These are phyloP conservation scores for Pseudogymnoascus sp. DNA, from an alignment of 2,329 filamentous ascomycete species.

Conservation along the genomic window DNA sequence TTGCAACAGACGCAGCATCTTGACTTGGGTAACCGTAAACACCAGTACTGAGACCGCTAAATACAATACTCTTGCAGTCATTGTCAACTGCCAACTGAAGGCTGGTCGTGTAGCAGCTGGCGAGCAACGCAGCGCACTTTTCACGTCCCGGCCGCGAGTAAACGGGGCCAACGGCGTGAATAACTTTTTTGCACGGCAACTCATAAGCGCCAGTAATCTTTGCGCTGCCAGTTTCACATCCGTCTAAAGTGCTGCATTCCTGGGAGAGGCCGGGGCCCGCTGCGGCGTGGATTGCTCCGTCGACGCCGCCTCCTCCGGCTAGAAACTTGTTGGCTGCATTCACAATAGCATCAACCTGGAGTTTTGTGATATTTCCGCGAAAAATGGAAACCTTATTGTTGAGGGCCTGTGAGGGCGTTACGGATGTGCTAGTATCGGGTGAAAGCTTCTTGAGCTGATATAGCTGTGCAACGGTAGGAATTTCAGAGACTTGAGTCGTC, in stretches of 20 bases:
- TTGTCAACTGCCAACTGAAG: constrained; percentile 65
- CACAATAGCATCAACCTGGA: constrained; percentile 75
- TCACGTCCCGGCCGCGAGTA: constrained; percentile 44
- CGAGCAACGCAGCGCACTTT: constrained; percentile 41
- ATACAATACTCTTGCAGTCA: constrained; percentile 65
- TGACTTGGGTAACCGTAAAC: constrained; percentile 77
- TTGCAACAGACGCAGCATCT: constrained; percentile 66
- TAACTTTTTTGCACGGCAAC: constrained; percentile 70
- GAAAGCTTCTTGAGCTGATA: constrained; percentile 25
- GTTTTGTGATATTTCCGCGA: constrained; percentile 71
- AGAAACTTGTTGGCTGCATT: constrained; percentile 82
- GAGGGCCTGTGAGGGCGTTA: constrained; percentile 34
- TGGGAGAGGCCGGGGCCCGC: constrained; percentile 61
- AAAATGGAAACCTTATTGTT: constrained; percentile 67
- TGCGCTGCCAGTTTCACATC: constrained; percentile 70
- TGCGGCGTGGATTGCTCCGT: constrained; percentile 77
- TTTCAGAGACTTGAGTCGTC: constrained; percentile 22
- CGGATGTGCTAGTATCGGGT: neutral
- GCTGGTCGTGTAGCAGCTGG: constrained; percentile 61
- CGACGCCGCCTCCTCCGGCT: constrained; percentile 82
- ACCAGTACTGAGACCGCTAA: constrained; percentile 79
- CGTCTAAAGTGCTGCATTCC: constrained; percentile 65
- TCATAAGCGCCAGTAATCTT: constrained; percentile 76
- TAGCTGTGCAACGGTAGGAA: constrained; percentile 27
- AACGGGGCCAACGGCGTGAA: constrained; percentile 84